Evolutionary conservation across 2,329 filamentous ascomycete species (phyloP), one percentile per base, ranked within the genome.

Genomic region (Pseudovirgaria hyperparasitica): DNA sequence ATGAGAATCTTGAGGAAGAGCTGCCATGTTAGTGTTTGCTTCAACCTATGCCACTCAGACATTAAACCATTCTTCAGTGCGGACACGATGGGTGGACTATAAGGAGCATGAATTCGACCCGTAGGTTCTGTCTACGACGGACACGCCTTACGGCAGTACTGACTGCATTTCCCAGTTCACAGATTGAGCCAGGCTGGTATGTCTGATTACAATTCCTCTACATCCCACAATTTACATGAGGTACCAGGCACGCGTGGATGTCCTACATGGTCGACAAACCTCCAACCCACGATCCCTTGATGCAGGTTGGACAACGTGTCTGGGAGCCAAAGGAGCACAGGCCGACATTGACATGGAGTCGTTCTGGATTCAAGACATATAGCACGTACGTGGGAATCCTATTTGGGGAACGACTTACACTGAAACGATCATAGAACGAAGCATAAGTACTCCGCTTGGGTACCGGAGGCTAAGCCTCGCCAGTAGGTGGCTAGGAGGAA

Each of bases 1-100:
- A 73, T 56, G 90, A 98, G 70, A 94, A 98, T 66, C 59, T 73
- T 49, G 61, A 65, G 35, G 85, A 96, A 54, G 90, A 98, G 58
- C 69, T 98, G 33, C 90, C 90, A 32, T 66, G 82, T 92, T 66
- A 53, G 78, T 46, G 10, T 6, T 9, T 5, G 8, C 7, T 10
- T 10, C 10, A 4, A 8, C 14, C n/a, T 5, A 6, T 18, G 12
- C 21, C 9, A 27, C 32, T 23, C 16, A 25, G 18, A 25, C 25
- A 25, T 31, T 29, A 40, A 36, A 47, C 34, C 15, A 15, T 9
- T 25, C 12, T 12, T 29, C 44, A 90, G 85, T 94, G 46, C 80
- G 87, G 49, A 94, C 85, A 43, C 75, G 86, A 67, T 98, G 92
- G 90, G 82, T 98, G 38, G 86, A 96, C 59, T 98, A 92, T 68